Evolutionary conservation across 1,284 basidiomycete species (phyloP), one percentile per base, ranked within the genome.

Genomic region (Trichosporon ovoides): DNA sequence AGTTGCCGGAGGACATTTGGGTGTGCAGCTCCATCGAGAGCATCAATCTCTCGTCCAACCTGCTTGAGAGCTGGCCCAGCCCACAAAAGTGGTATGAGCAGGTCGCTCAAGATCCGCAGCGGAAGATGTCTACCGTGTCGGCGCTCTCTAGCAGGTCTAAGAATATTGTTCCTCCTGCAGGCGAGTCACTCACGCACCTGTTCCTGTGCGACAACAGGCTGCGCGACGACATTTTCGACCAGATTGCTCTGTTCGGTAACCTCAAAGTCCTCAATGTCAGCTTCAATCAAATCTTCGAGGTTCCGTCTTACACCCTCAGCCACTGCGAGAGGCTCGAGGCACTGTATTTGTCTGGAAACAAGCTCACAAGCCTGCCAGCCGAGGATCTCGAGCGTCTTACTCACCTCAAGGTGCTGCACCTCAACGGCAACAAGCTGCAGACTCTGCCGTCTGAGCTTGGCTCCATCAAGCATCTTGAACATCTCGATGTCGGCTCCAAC

Each of bases 401-500:
- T 48, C 83, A 81, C 62, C 75, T 97, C 49, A 80, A 83, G 52
- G 83, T 88, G 34, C 78, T 99, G 20, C 95, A 90, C 75, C 75
- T 98, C 68, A 98, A 98, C 69, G 93, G 92, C 33, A 99, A 98
- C 79, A 88, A 87, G 75, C 79, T 99, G 38, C 90, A 91, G 75
- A 95, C 91, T 16, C 78, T 98, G 6, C 96, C 95, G 1, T 86
- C 88, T 52, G 95, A 98, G 75, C 78, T 98, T 46, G 87, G 87
- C 35, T 89, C 90, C 70, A 82, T 98, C 64, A 84, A 84, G 70
- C 86, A 84, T 58, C 79, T 99, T 66, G 84, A 83, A 61, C 85
- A 89, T 28, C 81, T 99, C 61, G 96, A 99, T 72, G 96, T 91
- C 2, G 94, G 95, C 7, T 94, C 88, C 75, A 99, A 99, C 74